phyloP scores from a whole-genome alignment of 192 early-diverging fungal genomes.

The Pilaira anomala region DNA sequence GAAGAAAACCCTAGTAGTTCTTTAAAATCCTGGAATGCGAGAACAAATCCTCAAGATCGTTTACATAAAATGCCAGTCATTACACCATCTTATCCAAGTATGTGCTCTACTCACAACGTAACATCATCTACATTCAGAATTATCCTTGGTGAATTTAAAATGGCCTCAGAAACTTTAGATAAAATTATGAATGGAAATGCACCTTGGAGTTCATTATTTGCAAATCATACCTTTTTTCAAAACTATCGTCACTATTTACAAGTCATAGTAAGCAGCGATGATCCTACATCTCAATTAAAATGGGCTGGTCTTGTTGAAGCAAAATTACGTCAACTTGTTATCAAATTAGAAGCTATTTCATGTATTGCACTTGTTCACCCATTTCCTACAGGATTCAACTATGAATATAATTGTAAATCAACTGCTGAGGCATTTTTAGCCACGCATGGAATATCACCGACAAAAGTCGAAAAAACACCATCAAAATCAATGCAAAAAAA shows the following conservation, averaged over 20 bases:
- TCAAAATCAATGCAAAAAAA: neutral
- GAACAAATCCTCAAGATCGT: constrained; percentile 35
- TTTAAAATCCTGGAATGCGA: constrained; percentile 62
- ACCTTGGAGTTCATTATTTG: constrained; percentile 31
- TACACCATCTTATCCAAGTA: constrained; percentile 68
- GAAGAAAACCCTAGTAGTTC: constrained; percentile 50
- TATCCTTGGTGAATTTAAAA: constrained; percentile 41
- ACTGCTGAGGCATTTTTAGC: neutral
- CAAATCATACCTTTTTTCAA: constrained; percentile 22
- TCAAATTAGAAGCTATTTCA: constrained; percentile 59
- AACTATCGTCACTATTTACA: constrained; percentile 33
- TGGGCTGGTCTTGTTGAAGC: constrained; percentile 75
- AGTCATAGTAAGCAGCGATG: constrained; percentile 22
- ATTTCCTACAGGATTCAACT: constrained; percentile 67
- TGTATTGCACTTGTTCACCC: constrained; percentile 66
- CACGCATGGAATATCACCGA: neutral
- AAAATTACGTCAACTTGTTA: constrained; percentile 64
- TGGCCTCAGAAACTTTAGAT: constrained; percentile 24
- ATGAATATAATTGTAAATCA: constrained; percentile 25
- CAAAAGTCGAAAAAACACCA: neutral
- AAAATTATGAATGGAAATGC: constrained; percentile 25
- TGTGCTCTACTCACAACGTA: constrained; percentile 75
- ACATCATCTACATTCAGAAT: constrained; percentile 52
- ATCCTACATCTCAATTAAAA: constrained; percentile 2
- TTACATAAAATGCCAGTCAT: constrained; percentile 68